These are phyloP conservation scores for Penicillium steckii DNA, from an alignment of 495 filamentous ascomycete species.

Conservation along the genomic window DNA sequence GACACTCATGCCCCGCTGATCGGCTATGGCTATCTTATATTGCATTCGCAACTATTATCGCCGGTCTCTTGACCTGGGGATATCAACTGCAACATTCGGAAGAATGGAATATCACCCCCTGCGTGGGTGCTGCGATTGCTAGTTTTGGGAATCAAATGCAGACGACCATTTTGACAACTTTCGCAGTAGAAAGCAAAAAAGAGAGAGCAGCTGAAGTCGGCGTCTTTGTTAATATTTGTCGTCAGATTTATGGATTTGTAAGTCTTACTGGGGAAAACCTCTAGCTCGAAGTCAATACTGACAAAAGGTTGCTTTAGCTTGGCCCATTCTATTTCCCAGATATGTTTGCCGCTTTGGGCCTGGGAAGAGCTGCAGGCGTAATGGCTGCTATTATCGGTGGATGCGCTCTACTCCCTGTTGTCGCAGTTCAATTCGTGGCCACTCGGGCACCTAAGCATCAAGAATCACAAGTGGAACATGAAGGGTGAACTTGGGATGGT, in stretches of 20 bases:
- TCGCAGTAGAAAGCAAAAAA: constrained; percentile 31
- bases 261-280: background rate
- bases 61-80: constrained; percentile 30
- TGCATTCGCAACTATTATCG: constrained; percentile 22
- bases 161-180: constrained; percentile 31
- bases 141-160: constrained; percentile 37
- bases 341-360: constrained; percentile 30
- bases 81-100: constrained; percentile 28
- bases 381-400: constrained; percentile 30
- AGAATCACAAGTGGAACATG: too few species aligned
- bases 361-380: constrained; percentile 29
- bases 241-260: constrained; percentile 37
- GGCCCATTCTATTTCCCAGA: constrained; percentile 34
- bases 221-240: constrained; percentile 31
- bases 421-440: constrained; percentile 23
- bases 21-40: constrained; percentile 37
- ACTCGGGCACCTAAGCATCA: too few species aligned
- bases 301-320: constrained; percentile 11
- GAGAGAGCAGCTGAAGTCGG: constrained; percentile 27
- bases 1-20: constrained; percentile 21
- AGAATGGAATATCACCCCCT: constrained; percentile 33
- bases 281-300: background rate
- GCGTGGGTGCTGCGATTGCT: constrained; percentile 32
- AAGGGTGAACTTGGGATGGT: too few species aligned
- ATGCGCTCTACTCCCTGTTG: constrained; percentile 22